Evolutionary conservation across 2,329 filamentous ascomycete species (phyloP), one percentile per base, ranked within the genome.

Genomic region (Drechslera avenae): DNA sequence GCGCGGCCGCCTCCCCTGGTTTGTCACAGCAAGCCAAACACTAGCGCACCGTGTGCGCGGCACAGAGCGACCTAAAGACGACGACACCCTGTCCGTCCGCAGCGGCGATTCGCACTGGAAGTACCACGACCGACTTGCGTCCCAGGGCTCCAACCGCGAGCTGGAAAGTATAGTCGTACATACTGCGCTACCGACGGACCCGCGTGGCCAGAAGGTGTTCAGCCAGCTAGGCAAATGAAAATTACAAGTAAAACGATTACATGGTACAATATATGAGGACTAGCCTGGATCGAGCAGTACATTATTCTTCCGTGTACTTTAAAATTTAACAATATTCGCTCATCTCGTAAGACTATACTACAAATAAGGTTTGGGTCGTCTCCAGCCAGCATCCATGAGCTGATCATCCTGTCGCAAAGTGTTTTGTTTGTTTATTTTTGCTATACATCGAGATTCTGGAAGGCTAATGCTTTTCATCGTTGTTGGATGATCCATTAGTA

Each of bases 121-220:
- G 17, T 57, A 63, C 26, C 58, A 63, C 1, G 60, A 69, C 40
- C 64, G 63, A 23, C 50, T 59, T 16, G 57, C 55, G 10, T 71
- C 68, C 9, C 64, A 65, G 34, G 56, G 50, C 6, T 67, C 67
- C 5, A 60, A 67, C 33, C 60, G 60, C 32, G 69, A 70, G 35
- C 59, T 73, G 19, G 56, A 68, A 19, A 63, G 63, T 7, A 60
- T 70, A 13, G 54, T 66, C 23, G 56, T 63, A 26, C 56, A 59
- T 28, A 28, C 26, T 10, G 47, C 62, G 31, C 46, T 63, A 21
- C 61, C 61, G n/a, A 62, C 56, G 2, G 53, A 65, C 36, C 64
- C 67, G 1, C 59, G 59, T 10, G 55, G 59, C 5, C 66, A 72
- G 50, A 73, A 69, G 48, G 64, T 71, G 6, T 46, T 67, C 10